phyloP scores from a whole-genome alignment of 1,139 yeast species.

The Yamadazyma diospyri region DNA sequence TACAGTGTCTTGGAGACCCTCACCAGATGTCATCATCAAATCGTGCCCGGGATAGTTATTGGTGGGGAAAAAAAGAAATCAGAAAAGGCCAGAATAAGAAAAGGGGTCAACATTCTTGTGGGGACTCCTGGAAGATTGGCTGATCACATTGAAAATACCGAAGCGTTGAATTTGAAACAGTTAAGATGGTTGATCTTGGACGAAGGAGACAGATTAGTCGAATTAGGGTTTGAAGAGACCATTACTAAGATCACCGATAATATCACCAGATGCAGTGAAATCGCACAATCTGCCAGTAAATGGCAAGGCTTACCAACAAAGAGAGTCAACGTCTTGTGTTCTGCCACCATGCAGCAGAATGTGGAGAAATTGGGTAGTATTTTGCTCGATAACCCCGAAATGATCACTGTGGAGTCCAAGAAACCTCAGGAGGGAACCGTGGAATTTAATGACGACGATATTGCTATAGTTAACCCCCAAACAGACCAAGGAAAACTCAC shows the following conservation, averaged over 20 bases:
- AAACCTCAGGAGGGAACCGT: conserved; percentile 28
- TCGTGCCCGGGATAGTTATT: conserved; percentile 90
- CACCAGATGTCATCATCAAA: conserved; percentile 68
- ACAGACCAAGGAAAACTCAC: not conserved
- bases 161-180: conserved; percentile 62
- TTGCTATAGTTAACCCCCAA: conserved; percentile 8
- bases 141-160: conserved; percentile 88
- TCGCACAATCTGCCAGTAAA: conserved; percentile 33
- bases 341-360: conserved; percentile 86
- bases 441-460: conserved; percentile 37
- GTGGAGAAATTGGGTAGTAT: conserved; percentile 80
- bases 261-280: conserved; percentile 44
- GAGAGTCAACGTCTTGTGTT: conserved; percentile 80
- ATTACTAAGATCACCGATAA: conserved; percentile 68
- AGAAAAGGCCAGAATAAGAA: conserved; percentile 85
- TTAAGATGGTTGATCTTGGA: conserved; percentile 83
- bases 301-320: conserved; percentile 62
- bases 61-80: conserved; percentile 95
- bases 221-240: conserved; percentile 93
- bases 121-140: conserved; percentile 92
- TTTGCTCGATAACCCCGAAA: conserved; percentile 66
- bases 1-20: conserved; percentile 73
- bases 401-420: conserved; percentile 44
- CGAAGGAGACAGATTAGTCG: conserved; percentile 95
- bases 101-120: conserved; percentile 83